These are phyloP conservation scores for Thelephora terrestris DNA, from an alignment of 1,284 basidiomycete genomes.

Conservation along the genomic window DNA sequence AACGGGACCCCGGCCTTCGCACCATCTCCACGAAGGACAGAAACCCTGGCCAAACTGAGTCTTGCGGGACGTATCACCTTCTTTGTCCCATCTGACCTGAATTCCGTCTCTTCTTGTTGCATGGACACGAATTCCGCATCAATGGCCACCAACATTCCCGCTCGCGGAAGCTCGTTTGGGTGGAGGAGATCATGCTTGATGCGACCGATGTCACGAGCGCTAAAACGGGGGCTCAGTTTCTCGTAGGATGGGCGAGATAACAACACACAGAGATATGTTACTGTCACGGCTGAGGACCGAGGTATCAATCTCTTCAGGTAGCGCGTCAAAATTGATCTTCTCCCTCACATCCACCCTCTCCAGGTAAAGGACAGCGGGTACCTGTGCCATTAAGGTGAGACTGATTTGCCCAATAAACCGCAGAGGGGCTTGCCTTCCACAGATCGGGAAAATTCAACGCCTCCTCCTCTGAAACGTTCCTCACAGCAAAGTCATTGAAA, in stretches of 20 bases:
- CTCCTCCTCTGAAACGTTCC: slow-evolving; percentile 75
- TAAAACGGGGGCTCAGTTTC: slow-evolving; percentile 16
- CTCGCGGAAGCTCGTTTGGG: slow-evolving; percentile 72
- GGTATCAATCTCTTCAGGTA: slow-evolving; percentile 65
- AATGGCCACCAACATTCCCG: slow-evolving; percentile 87
- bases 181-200: slow-evolving; percentile 74
- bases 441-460: slow-evolving; percentile 79
- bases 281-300: slow-evolving; percentile 80
- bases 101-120: slow-evolving; percentile 96
- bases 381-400: slow-evolving; percentile 31
- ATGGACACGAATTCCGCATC: slow-evolving; percentile 98
- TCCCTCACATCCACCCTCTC: slow-evolving; percentile 63
- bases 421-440: slow-evolving; percentile 70
- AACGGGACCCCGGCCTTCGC: slow-evolving; percentile 76
- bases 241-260: neutral
- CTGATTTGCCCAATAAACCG: neutral
- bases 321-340: slow-evolving; percentile 50
- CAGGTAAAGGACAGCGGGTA: slow-evolving; percentile 82
- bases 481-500: slow-evolving; percentile 96
- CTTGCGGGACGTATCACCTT: slow-evolving; percentile 87
- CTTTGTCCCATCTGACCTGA: slow-evolving; percentile 89
- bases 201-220: slow-evolving; percentile 63
- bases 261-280: slow-evolving; percentile 71
- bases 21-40: slow-evolving; percentile 84
- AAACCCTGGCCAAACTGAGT: slow-evolving; percentile 89